Percentiles rank a stretch among this genome's conserved stretches.
phyloP scores from a whole-genome alignment of 352 stramenopile genomes.

The Phytopythium kandeliae region DNA sequence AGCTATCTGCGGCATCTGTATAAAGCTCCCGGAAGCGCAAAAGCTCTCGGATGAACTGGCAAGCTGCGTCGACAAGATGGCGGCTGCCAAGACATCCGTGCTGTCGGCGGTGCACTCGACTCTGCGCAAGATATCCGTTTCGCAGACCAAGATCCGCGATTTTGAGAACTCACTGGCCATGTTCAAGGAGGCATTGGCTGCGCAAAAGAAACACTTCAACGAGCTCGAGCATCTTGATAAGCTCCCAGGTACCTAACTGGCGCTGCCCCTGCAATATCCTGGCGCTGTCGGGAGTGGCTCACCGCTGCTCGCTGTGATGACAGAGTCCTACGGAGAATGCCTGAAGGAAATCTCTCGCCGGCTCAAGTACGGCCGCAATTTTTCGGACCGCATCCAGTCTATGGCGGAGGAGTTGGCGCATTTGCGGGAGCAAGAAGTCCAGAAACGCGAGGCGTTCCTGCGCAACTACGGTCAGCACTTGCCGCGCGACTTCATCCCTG shows the following conservation, averaged over 20 bases:
- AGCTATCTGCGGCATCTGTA: neutral
- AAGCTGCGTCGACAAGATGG: conserved; percentile 44
- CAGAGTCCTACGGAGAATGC: conserved; percentile 74
- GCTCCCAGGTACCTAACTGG: conserved; percentile 41
- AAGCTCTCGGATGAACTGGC: conserved; percentile 63
- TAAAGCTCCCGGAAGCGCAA: conserved; percentile 57
- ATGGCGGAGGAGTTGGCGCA: conserved; percentile 84
- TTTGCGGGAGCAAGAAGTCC: conserved; percentile 75
- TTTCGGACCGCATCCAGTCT: conserved; percentile 76
- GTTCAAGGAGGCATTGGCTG: conserved; percentile 64
- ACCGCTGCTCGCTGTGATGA: neutral
- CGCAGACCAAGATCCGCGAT: conserved; percentile 86
- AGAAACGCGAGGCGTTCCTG: conserved; percentile 72
- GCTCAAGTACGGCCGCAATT: conserved; percentile 60
- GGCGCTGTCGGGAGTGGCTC: neutral
- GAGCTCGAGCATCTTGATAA: conserved; percentile 83
- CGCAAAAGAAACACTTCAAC: conserved; percentile 82
- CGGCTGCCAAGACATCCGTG: conserved; percentile 42
- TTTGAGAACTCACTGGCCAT: conserved; percentile 84
- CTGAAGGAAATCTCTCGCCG: conserved; percentile 75
- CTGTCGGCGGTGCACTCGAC: conserved; percentile 52
- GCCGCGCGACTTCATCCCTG: conserved; percentile 74
- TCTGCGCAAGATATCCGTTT: conserved; percentile 64
- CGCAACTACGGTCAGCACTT: conserved; percentile 74
- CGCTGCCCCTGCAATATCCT: no score